A percentile compares a stretch with the other conserved stretches of the same genome.
Conservation (phyloP, 2,329 filamentous ascomycete genomes). For the Trichoderma sp. region DNA sequence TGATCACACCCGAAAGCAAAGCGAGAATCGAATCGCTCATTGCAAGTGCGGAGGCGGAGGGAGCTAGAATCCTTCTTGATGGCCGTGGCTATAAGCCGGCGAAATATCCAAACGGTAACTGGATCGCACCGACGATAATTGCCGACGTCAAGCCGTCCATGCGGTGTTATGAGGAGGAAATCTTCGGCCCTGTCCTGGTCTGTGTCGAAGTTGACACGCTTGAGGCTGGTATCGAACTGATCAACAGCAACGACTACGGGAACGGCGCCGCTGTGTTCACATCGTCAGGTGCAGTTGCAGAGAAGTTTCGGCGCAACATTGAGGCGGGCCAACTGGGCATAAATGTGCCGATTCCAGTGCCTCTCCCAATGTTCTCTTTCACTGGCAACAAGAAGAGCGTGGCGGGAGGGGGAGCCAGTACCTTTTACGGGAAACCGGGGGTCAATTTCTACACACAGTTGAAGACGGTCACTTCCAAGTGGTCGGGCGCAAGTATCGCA, state of each 20-base stretch:
- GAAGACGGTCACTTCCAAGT: constrained; percentile 1
- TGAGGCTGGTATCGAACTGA: background rate
- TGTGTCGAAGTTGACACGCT: background rate
- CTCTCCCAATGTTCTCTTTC: constrained; percentile 4
- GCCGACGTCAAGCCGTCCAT: background rate
- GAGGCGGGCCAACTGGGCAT: constrained; percentile 1
- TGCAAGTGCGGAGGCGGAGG: background rate
- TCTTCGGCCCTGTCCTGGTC: constrained; percentile 1
- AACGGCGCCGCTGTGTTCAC: constrained; percentile 1
- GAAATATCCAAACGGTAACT: constrained; percentile 4
- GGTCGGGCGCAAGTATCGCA: background rate
- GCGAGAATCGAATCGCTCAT: constrained; percentile 3
- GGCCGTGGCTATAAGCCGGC: constrained; percentile 4
- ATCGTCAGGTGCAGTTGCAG: background rate
- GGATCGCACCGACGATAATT: constrained; percentile 5
- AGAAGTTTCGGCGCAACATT: background rate
- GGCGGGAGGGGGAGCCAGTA: constrained; percentile 1
- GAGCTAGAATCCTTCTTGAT: background rate
- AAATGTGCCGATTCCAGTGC: constrained; percentile 5
- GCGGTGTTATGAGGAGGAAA: constrained; percentile 3
- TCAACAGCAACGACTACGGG: background rate
- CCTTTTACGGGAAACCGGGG: constrained; percentile 1
- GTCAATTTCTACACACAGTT: constrained; percentile 5
- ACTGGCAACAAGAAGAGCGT: constrained; percentile 3
- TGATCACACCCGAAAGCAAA: constrained; percentile 3